These are phyloP conservation scores for Apiotrichum montevideense DNA, from an alignment of 1,284 basidiomycete genomes.

Conservation along the genomic window DNA sequence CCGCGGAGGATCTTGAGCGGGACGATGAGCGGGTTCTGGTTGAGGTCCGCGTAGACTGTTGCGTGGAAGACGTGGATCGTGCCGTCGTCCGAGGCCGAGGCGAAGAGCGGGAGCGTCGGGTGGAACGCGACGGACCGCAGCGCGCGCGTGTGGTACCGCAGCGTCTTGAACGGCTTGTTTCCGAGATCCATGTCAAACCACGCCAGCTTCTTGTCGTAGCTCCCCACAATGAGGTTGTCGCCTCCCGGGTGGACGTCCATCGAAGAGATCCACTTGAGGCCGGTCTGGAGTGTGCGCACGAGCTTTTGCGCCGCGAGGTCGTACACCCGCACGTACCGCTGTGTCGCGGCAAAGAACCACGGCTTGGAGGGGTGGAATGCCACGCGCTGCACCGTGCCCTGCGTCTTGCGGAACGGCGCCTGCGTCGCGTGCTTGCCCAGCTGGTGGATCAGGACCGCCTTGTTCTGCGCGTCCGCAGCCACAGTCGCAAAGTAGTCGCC, in stretches of 20 bases:
- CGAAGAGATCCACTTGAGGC: slow-evolving; percentile 93
- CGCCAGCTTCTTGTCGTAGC: slow-evolving; percentile 93
- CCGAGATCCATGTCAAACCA: slow-evolving; percentile 99
- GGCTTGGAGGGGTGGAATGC: slow-evolving; percentile 92
- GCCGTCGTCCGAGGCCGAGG: slow-evolving; percentile 93
- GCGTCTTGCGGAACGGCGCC: slow-evolving; percentile 91
- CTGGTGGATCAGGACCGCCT: slow-evolving; percentile 70
- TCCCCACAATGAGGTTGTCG: slow-evolving; percentile 93
- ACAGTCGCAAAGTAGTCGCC: slow-evolving; percentile 96
- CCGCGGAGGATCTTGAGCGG: slow-evolving; percentile 93
- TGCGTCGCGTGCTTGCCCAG: slow-evolving; percentile 88
- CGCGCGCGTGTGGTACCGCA: slow-evolving; percentile 91
- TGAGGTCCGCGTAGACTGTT: slow-evolving; percentile 85
- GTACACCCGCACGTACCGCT: slow-evolving; percentile 92
- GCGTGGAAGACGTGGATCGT: slow-evolving; percentile 95
- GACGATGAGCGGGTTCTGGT: slow-evolving; percentile 93
- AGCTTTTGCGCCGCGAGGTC: slow-evolving; percentile 90
- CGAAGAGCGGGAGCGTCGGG: slow-evolving; percentile 89
- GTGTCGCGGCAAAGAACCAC: slow-evolving; percentile 97
- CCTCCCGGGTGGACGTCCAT: slow-evolving; percentile 94
- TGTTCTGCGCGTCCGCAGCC: slow-evolving; percentile 45
- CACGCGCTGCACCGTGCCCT: slow-evolving; percentile 82
- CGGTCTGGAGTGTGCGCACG: slow-evolving; percentile 84
- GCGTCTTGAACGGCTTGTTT: slow-evolving; percentile 91
- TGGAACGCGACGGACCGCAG: slow-evolving; percentile 89